Evolutionary conservation across 2,329 filamentous ascomycete genomes (phyloP).

Genomic region (Coccinonectria pachysandricola): DNA sequence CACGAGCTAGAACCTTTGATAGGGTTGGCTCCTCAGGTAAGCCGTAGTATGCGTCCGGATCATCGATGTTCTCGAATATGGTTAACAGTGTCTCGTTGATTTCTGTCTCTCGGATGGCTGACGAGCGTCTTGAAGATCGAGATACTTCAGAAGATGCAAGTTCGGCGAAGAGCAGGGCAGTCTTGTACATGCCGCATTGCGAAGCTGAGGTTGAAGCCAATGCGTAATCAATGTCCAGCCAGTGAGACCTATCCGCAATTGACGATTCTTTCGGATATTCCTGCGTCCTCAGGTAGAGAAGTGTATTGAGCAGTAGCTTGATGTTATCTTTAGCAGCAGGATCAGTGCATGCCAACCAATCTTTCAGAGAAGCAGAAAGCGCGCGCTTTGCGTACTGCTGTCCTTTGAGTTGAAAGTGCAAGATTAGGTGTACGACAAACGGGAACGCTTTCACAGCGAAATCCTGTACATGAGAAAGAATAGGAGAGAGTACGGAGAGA

Average conservation of each 20-base stretch:
- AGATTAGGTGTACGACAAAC: slow-evolving; percentile 73
- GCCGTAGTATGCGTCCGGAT: slow-evolving; percentile 94
- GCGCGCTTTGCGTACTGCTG: slow-evolving; percentile 47
- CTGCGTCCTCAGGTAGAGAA: slow-evolving; percentile 85
- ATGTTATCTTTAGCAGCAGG: slow-evolving; percentile 47
- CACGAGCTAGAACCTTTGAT: slow-evolving; percentile 63
- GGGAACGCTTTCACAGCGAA: slow-evolving; percentile 70
- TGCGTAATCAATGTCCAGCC: slow-evolving; percentile 76
- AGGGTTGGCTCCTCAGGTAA: slow-evolving; percentile 70
- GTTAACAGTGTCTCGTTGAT: slow-evolving; percentile 61
- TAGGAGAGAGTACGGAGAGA: slow-evolving; percentile 54
- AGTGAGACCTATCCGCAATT: slow-evolving; percentile 65
- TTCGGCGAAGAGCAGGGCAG: slow-evolving; percentile 75
- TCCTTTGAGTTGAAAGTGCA: slow-evolving; percentile 56
- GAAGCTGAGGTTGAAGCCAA: slow-evolving; percentile 62
- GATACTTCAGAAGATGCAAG: slow-evolving; percentile 48
- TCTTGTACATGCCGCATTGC: slow-evolving; percentile 75
- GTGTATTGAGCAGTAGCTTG: slow-evolving; percentile 62
- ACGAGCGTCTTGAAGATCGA: slow-evolving; percentile 57
- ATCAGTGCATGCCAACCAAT: slow-evolving; percentile 44
- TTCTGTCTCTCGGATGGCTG: slow-evolving; percentile 40
- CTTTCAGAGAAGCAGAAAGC: slow-evolving; percentile 55
- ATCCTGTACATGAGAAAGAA: slow-evolving; percentile 54
- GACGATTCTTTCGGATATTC: slow-evolving; percentile 64
- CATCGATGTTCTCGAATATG: slow-evolving; percentile 88